Base-by-base conservation (phyloP, 306 rosid genomes). In the Calophaca sinica region DNA sequence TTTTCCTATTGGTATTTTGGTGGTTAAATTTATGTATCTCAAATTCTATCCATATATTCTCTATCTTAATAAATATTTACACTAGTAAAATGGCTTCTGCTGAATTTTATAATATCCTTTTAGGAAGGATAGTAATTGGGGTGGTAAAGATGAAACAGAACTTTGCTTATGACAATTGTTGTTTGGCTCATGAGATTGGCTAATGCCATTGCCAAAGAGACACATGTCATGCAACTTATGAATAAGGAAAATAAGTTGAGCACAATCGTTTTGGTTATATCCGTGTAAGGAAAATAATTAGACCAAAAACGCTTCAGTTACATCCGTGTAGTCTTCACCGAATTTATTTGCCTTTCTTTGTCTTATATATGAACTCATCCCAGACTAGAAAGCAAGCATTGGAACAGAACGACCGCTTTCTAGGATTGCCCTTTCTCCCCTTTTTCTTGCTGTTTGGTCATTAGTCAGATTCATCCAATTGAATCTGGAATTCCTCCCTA, bases 121-220 rank as follows among this genome's bases (percentile, higher is more conserved):
- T 39, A 58, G 14, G 60, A 78, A 77, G 64, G 54, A 53, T 12
- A 64, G 59, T 65, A 77, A 61, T 49, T 77, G 14, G 5, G 77
- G 59, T 57, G 64, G 15, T 38, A 59, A 66, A 58, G 26, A 14
- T 60, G 73, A 61, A 78, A 52, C 62, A 5, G 49, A 62, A 62
- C 55, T 69, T 15, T 45, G 62, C 60, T 71, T 77, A 4, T 29
- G 75, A 64, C 46, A 65, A 32, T 6, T 71, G 44, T 38, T 32
- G 20, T 7, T 70, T 46, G 62, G 38, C 42, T 42, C 41, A n/a
- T 38, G 71, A 6, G 78, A 45, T 44, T 7, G 51, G 39, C 26
- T 5, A 39, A 45, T 11, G 0, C 32, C 38, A 51, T 61, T 75
- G 36, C 5, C 44, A 11, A 32, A 9, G 13, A 31, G 57, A 73